Conservation (phyloP, 129 eudicot genomes). For the Arctium minus region DNA sequence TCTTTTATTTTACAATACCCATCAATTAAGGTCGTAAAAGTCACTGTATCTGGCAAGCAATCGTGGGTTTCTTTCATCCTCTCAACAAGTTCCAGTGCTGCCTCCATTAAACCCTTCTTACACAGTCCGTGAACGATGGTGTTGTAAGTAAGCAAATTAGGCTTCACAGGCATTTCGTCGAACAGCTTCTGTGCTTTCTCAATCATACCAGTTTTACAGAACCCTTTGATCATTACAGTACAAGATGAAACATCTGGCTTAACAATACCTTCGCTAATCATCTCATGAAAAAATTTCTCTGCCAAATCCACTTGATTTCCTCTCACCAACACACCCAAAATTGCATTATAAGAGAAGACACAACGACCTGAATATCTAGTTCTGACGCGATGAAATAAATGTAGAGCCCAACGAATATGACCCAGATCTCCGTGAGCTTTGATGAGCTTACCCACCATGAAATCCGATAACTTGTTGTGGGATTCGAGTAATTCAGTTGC, state of each 20-base stretch:
- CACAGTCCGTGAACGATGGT: constrained; percentile 48
- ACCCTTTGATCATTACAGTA: constrained; percentile 54
- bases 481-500: constrained; percentile 45
- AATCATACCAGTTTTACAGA: constrained; percentile 46
- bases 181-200: constrained; percentile 57
- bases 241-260: constrained; percentile 48
- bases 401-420: constrained; percentile 39
- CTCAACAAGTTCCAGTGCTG: constrained; percentile 32
- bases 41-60: constrained; percentile 45
- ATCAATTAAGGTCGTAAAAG: constrained; percentile 60
- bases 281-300: constrained; percentile 27
- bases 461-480: constrained; percentile 41
- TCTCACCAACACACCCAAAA: constrained; percentile 53
- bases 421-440: constrained; percentile 54
- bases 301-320: constrained; percentile 29
- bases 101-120: constrained; percentile 42
- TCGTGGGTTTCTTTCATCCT: constrained; percentile 30
- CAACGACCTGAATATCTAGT: constrained; percentile 28
- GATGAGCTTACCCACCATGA: constrained; percentile 57
- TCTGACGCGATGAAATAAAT: constrained; percentile 38
- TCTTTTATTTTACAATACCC: constrained; percentile 55
- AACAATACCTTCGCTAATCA: constrained; percentile 32
- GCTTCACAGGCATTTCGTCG: constrained; percentile 45
- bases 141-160: constrained; percentile 38
- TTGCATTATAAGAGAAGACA: constrained; percentile 49